Evolutionary conservation across 306 rosid genomes (phyloP).

Genomic region (Vachellia collinsii): DNA sequence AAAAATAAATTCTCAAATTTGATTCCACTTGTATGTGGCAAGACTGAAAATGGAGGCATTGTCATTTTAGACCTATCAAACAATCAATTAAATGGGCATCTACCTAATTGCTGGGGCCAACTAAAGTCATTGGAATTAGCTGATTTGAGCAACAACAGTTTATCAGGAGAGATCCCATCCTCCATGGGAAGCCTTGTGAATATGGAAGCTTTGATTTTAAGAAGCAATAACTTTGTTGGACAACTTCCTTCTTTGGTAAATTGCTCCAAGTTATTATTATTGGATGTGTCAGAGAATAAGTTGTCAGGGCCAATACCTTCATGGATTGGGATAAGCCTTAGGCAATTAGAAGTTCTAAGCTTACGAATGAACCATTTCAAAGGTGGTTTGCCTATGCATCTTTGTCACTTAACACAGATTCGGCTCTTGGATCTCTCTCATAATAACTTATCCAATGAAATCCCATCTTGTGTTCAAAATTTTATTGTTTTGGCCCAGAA

Average conservation of each 20-base stretch:
- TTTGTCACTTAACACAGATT: slow-evolving; percentile 6
- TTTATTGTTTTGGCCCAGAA: neutral
- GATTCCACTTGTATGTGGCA: neutral
- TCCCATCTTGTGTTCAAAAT: slow-evolving; percentile 16
- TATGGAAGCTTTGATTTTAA: neutral
- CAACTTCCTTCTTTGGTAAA: slow-evolving; percentile 1
- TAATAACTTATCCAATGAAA: neutral
- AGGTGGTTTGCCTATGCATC: neutral
- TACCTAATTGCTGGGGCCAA: neutral
- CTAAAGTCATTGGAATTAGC: neutral
- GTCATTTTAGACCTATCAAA: neutral
- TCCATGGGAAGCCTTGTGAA: neutral
- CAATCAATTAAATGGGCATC: neutral
- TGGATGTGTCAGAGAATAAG: slow-evolving; percentile 3
- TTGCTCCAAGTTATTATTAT: neutral
- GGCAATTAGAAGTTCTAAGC: neutral
- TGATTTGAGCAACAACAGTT: slow-evolving; percentile 4
- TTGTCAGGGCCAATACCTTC: neutral
- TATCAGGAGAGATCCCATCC: neutral
- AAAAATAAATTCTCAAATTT: neutral
- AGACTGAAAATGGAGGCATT: neutral
- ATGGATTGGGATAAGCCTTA: neutral
- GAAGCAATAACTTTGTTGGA: neutral
- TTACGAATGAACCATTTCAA: neutral
- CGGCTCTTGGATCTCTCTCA: slow-evolving; percentile 13